Conservation (phyloP, 345 rosid genomes). For the Acer campestre region DNA sequence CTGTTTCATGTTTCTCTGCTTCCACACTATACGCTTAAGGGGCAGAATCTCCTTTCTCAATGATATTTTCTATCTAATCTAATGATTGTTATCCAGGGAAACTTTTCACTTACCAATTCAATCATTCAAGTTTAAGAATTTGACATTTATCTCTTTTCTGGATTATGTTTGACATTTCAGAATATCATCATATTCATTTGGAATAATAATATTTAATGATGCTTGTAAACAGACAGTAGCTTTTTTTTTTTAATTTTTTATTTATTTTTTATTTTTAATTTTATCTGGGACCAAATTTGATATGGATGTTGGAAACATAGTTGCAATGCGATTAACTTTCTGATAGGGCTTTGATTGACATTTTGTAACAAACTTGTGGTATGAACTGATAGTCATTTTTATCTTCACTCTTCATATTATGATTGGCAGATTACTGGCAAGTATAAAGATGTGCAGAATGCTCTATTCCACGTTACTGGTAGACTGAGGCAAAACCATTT, state of each 20-base stretch:
- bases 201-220: slow-evolving; percentile 2
- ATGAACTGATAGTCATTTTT: slow-evolving; percentile 6
- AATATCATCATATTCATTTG: not conserved
- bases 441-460: slow-evolving; percentile 43
- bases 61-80: not conserved
- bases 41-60: not conserved
- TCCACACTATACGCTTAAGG: not conserved
- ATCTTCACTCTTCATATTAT: not conserved
- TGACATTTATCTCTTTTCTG: not conserved
- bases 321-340: not conserved
- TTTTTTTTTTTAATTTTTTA: not conserved
- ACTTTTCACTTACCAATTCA: not conserved
- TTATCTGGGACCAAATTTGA: not conserved
- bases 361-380: slow-evolving; percentile 12
- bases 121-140: not conserved
- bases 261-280: too few relatives aligned
- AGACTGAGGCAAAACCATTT: slow-evolving; percentile 41
- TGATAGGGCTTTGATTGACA: not conserved
- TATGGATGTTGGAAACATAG: not conserved
- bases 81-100: not conserved
- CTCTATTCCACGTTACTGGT: slow-evolving; percentile 40
- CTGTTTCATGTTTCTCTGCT: not conserved
- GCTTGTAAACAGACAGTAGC: not conserved
- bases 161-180: not conserved
- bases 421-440: slow-evolving; percentile 48